Percentiles rank a stretch among this genome's conserved stretches.
phyloP scores from a whole-genome alignment of 2,329 filamentous ascomycete genomes.

The Aspergillaceae sp. region DNA sequence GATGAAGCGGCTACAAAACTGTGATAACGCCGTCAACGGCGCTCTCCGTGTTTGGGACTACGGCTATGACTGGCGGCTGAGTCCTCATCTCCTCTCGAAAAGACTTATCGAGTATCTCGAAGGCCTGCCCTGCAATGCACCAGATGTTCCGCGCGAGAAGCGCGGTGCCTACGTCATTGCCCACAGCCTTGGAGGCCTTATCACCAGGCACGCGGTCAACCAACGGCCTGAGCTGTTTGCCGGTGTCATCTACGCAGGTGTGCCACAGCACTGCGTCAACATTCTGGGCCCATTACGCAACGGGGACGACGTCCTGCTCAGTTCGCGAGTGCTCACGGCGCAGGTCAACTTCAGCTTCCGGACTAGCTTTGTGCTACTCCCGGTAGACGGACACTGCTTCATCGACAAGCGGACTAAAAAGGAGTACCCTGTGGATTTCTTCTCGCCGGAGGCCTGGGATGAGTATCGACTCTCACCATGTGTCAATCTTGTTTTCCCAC shows the following conservation, averaged over 20 bases:
- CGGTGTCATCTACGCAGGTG: slow-evolving; percentile 76
- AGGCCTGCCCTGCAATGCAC: slow-evolving; percentile 63
- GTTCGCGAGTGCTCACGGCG: slow-evolving; percentile 79
- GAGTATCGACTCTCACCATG: slow-evolving; percentile 71
- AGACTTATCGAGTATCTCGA: slow-evolving; percentile 67
- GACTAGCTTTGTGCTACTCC: slow-evolving; percentile 75
- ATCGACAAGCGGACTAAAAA: slow-evolving; percentile 73
- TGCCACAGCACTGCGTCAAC: slow-evolving; percentile 79
- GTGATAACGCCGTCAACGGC: slow-evolving; percentile 62
- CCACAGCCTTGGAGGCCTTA: slow-evolving; percentile 76
- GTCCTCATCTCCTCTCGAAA: slow-evolving; percentile 64
- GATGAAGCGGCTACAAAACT: slow-evolving; percentile 66
- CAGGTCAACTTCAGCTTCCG: slow-evolving; percentile 89
- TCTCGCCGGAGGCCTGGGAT: slow-evolving; percentile 69
- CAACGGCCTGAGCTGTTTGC: slow-evolving; percentile 74
- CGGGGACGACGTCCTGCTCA: slow-evolving; percentile 84
- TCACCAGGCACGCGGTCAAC: slow-evolving; percentile 83
- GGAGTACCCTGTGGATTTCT: slow-evolving; percentile 76
- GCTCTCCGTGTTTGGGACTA: slow-evolving; percentile 78
- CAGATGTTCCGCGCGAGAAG: slow-evolving; percentile 42
- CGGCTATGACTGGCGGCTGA: slow-evolving; percentile 90
- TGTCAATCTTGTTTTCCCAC: slow-evolving; percentile 58
- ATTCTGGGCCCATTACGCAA: slow-evolving; percentile 83
- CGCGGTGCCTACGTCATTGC: slow-evolving; percentile 73
- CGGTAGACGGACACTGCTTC: slow-evolving; percentile 80